A percentile compares a stretch with the other conserved stretches of the same genome.
Conservation (phyloP, 257 asterid species). For the Marsdenia floribunda region DNA sequence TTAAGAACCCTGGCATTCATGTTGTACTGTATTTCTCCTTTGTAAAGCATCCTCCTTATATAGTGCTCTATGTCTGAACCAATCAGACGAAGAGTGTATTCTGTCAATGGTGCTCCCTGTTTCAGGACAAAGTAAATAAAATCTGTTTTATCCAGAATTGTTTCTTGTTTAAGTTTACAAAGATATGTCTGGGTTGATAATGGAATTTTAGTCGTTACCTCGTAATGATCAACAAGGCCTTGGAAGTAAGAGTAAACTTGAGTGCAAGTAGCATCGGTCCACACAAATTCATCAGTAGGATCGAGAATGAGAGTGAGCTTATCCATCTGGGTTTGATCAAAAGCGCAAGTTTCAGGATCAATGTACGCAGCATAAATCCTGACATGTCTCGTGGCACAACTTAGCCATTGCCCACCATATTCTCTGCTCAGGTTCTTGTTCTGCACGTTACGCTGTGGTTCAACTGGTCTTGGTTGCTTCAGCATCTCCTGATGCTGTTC, state of each 20-base stretch:
- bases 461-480: constrained; percentile 56
- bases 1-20: constrained; percentile 85
- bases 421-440: constrained; percentile 68
- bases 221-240: constrained; percentile 56
- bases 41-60: constrained; percentile 70
- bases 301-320: constrained; percentile 83
- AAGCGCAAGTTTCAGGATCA: constrained; percentile 72
- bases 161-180: too few relatives aligned
- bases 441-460: constrained; percentile 53
- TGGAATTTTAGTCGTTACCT: background rate
- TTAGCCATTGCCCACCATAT: constrained; percentile 86
- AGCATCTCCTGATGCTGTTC: constrained; percentile 17
- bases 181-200: too few relatives aligned
- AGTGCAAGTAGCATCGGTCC: constrained; percentile 69
- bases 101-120: constrained; percentile 89
- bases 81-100: constrained; percentile 82
- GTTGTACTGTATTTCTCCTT: constrained; percentile 75
- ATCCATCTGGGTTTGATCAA: constrained; percentile 81
- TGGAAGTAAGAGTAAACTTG: constrained; percentile 81
- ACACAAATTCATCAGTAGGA: constrained; percentile 78
- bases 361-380: constrained; percentile 79
- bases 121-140: constrained; percentile 5
- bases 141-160: too few relatives aligned
- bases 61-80: constrained; percentile 88
- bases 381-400: constrained; percentile 75